Conservation (phyloP, 345 rosid species). For the Camelina hispida region DNA sequence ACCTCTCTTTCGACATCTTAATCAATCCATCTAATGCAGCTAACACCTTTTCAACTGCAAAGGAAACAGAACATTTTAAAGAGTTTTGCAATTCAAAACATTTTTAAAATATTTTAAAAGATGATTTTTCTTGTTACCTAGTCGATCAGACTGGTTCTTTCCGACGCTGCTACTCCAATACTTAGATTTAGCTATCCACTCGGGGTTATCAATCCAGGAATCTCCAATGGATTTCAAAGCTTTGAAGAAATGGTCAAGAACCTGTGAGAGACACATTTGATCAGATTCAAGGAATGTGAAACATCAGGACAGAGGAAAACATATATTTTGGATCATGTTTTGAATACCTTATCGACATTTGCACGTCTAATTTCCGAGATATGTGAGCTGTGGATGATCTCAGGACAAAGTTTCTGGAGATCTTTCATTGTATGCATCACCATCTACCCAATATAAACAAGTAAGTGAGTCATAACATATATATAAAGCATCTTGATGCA, state of each 20-base stretch:
- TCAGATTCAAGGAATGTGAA: conserved; percentile 14
- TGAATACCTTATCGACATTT: conserved; percentile 58
- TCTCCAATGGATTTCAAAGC: conserved; percentile 67
- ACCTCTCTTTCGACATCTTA: conserved; percentile 55
- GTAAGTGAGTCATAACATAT: not conserved
- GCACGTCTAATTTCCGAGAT: conserved; percentile 54
- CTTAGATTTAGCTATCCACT: conserved; percentile 58
- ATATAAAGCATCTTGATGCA: not conserved
- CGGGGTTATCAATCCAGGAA: conserved; percentile 60
- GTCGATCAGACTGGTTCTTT: conserved; percentile 49
- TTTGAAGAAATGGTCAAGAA: conserved; percentile 56
- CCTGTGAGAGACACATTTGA: conserved; percentile 43
- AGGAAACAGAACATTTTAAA: not conserved
- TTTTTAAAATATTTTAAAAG: not conserved
- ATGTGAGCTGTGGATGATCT: conserved; percentile 51
- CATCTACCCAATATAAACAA: conserved; percentile 52
- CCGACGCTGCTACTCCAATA: conserved; percentile 49
- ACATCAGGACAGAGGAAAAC: not conserved
- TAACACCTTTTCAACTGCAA: conserved; percentile 61
- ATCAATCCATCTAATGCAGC: conserved; percentile 66
- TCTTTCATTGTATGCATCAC: conserved; percentile 69
- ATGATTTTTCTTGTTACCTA: conserved; percentile 44
- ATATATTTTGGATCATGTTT: not conserved
- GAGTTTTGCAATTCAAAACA: not conserved
- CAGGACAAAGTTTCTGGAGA: conserved; percentile 67